Evolutionary conservation across 768 basidiomycete species (phyloP).

Genomic region (Amanita rubescens): DNA sequence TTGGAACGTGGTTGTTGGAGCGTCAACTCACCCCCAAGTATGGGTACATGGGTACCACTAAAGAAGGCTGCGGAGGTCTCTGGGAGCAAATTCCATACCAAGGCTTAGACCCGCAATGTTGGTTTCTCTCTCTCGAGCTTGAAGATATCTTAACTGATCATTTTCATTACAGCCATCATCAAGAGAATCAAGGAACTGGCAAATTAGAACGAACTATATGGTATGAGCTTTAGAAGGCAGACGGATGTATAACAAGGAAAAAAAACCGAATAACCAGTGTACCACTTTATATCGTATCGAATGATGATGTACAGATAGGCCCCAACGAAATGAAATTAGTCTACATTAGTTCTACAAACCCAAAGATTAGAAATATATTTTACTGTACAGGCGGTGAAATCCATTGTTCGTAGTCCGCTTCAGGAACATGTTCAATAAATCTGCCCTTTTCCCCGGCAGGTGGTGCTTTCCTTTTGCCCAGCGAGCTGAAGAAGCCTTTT

Average conservation of each 20-base stretch:
- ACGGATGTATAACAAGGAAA: background rate
- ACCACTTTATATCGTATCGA: background rate
- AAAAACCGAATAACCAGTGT: background rate
- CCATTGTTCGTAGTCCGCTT: background rate
- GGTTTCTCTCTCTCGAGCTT: constrained; percentile 21
- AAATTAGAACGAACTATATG: constrained; percentile 17
- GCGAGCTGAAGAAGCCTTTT: constrained; percentile 9
- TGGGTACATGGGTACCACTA: constrained; percentile 72
- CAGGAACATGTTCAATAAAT: constrained; percentile 31
- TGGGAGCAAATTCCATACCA: constrained; percentile 83
- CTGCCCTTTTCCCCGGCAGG: constrained; percentile 23
- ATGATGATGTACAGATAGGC: background rate
- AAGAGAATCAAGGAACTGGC: constrained; percentile 41
- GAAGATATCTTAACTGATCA: constrained; percentile 9
- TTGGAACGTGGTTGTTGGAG: constrained; percentile 82
- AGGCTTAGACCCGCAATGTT: constrained; percentile 72
- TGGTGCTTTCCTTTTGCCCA: constrained; percentile 15
- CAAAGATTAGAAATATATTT: too few relatives aligned
- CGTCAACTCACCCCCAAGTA: constrained; percentile 75
- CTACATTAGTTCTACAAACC: background rate
- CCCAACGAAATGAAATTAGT: background rate
- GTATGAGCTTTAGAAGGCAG: background rate
- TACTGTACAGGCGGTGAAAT: background rate
- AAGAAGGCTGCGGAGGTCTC: constrained; percentile 66
- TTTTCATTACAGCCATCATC: constrained; percentile 36